Evolutionary conservation across 2,329 filamentous ascomycete genomes (phyloP).

Genomic region (Aspergillus puulaauensis): DNA sequence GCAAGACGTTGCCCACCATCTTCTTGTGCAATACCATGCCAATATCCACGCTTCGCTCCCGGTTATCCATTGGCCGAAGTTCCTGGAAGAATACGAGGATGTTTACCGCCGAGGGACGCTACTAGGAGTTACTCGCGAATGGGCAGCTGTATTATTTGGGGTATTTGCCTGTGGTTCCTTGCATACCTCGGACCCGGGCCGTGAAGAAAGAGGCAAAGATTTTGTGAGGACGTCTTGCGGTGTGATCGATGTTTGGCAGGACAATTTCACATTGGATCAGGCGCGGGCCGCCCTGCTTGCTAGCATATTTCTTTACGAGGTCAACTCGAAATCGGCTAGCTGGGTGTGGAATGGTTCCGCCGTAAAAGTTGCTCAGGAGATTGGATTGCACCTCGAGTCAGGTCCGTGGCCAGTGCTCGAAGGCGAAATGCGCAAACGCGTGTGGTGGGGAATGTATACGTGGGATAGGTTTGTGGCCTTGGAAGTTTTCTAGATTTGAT

Average conservation of each 20-base stretch:
- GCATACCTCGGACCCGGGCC: conserved; percentile 60
- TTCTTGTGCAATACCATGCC: conserved; percentile 73
- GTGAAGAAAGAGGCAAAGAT: conserved; percentile 60
- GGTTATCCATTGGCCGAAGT: conserved; percentile 83
- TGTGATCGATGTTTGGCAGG: conserved; percentile 77
- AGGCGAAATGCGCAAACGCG: conserved; percentile 77
- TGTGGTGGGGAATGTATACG: conserved; percentile 94
- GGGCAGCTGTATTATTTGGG: conserved; percentile 77
- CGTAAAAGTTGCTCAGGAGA: conserved; percentile 76
- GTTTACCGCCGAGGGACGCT: conserved; percentile 68
- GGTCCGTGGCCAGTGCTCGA: conserved; percentile 74
- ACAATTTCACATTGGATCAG: conserved; percentile 73
- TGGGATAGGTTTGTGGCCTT: conserved; percentile 67
- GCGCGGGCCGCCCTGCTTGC: conserved; percentile 70
- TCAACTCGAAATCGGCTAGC: conserved; percentile 80
- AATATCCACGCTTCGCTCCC: conserved; percentile 80
- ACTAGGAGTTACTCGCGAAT: conserved; percentile 63
- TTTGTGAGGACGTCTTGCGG: conserved; percentile 71
- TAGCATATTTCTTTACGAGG: conserved; percentile 78
- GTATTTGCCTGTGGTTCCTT: conserved; percentile 81
- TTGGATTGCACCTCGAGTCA: conserved; percentile 75
- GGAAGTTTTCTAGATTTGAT: not conserved
- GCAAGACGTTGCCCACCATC: conserved; percentile 66
- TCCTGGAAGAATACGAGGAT: conserved; percentile 72
- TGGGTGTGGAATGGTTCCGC: conserved; percentile 84